These are phyloP conservation scores for Novakomyces olei DNA, from an alignment of 805 yeast species.

Conservation along the genomic window DNA sequence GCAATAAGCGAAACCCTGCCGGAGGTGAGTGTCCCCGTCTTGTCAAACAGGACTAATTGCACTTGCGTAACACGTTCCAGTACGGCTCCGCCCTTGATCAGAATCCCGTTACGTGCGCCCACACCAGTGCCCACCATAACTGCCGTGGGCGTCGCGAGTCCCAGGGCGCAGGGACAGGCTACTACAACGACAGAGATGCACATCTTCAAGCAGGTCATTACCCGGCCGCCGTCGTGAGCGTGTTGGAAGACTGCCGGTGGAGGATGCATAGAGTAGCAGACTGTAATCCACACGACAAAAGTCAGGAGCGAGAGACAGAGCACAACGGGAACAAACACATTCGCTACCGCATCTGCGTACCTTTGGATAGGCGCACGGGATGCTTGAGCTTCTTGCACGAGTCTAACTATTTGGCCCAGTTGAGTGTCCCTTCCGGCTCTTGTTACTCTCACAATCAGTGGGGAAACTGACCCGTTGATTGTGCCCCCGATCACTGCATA, in stretches of 20 bases:
- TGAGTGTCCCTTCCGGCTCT: slow-evolving; percentile 67
- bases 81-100: slow-evolving; percentile 82
- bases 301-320: slow-evolving; percentile 41
- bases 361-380: slow-evolving; percentile 78
- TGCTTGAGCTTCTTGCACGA: slow-evolving; percentile 78
- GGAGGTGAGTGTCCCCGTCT: slow-evolving; percentile 83
- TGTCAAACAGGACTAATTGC: slow-evolving; percentile 60
- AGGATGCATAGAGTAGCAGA: slow-evolving; percentile 14
- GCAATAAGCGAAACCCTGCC: too few species aligned
- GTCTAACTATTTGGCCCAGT: slow-evolving; percentile 60
- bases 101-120: slow-evolving; percentile 73
- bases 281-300: slow-evolving; percentile 37
- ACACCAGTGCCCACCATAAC: slow-evolving; percentile 98
- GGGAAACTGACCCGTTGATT: slow-evolving; percentile 48
- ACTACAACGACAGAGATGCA: slow-evolving; percentile 86
- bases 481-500: slow-evolving; percentile 72
- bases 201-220: slow-evolving; percentile 48
- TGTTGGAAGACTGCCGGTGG: slow-evolving; percentile 29
- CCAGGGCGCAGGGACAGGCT: slow-evolving; percentile 97
- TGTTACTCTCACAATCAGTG: slow-evolving; percentile 43
- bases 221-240: slow-evolving; percentile 24
- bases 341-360: slow-evolving; percentile 65
- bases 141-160: slow-evolving; percentile 95
- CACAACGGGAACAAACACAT: slow-evolving; percentile 64
- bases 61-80: slow-evolving; percentile 50